Percentiles rank a stretch among this genome's conserved stretches.
Conservation (phyloP, 441 rosid genomes). For the Erysimum pusillum region DNA sequence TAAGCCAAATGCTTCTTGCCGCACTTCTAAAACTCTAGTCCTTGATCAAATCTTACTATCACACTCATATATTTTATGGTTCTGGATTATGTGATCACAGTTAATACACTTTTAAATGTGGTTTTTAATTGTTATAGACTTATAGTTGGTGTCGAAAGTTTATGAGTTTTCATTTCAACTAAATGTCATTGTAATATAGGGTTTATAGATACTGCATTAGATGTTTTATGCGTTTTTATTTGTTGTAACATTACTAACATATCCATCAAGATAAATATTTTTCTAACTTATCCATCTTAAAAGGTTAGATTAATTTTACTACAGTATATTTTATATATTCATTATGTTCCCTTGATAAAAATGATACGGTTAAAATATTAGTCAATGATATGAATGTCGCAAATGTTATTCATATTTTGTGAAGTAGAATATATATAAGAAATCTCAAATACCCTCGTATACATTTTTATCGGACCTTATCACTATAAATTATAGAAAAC, state of each 20-base stretch:
- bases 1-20: not conserved
- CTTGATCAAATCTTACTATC: no score
- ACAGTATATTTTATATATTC: not conserved
- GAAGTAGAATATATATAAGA: constrained; percentile 10
- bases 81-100: no score
- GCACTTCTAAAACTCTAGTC: no score
- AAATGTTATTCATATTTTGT: not conserved
- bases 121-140: no score
- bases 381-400: constrained; percentile 4
- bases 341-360: not conserved
- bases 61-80: no score
- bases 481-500: constrained; percentile 6
- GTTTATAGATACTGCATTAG: no score
- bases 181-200: no score
- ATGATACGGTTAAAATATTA: not conserved
- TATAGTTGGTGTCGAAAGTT: not conserved
- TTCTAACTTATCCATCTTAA: not conserved
- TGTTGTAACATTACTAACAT: not conserved
- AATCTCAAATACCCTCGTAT: constrained; percentile 1
- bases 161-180: not conserved
- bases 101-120: no score
- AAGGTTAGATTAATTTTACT: not conserved
- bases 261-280: not conserved
- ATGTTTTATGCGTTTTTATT: not conserved
- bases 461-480: constrained; percentile 24